Evolutionary conservation across 176 grass and related monocot genomes (phyloP).

Genomic region (Musa beccarii): DNA sequence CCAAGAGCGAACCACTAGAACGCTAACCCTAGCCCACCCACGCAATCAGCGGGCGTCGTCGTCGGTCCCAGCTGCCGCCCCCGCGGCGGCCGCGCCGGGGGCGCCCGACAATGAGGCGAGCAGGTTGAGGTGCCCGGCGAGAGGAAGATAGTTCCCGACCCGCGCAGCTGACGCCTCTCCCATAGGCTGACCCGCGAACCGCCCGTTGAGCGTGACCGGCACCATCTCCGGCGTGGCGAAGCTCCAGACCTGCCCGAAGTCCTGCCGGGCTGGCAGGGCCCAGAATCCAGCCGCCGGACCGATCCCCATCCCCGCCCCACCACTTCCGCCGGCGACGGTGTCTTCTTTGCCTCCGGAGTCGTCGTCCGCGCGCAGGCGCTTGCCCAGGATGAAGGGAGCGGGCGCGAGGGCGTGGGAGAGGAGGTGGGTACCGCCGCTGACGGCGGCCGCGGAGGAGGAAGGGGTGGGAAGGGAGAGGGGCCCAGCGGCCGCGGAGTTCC

Average conservation of each 20-base stretch:
- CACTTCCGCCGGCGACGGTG: not conserved
- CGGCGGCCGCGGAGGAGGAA: not conserved
- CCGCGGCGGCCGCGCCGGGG: conserved; percentile 13
- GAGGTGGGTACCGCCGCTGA: not conserved
- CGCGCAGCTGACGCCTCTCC: conserved; percentile 75
- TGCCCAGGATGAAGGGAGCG: conserved; percentile 19
- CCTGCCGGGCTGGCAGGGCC: conserved; percentile 8
- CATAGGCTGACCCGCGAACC: conserved; percentile 25
- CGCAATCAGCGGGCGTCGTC: conserved; percentile 46
- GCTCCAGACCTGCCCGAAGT: conserved; percentile 9
- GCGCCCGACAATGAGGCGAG: conserved; percentile 69
- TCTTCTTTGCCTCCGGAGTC: conserved; percentile 9
- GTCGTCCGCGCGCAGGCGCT: conserved; percentile 8
- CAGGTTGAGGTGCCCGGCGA: conserved; percentile 80
- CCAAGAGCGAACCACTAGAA: not conserved
- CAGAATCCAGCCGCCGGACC: not conserved
- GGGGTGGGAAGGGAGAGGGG: not conserved
- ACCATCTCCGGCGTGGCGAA: conserved; percentile 13
- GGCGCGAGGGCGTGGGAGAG: conserved; percentile 7
- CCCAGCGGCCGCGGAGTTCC: not conserved
- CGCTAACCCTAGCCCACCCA: not conserved
- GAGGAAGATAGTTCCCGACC: conserved; percentile 86
- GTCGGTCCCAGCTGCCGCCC: conserved; percentile 27
- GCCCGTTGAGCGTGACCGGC: conserved; percentile 4
- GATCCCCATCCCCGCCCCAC: not conserved